Base-by-base conservation (phyloP, 306 rosid genomes). In the Begonia loranthoides region DNA sequence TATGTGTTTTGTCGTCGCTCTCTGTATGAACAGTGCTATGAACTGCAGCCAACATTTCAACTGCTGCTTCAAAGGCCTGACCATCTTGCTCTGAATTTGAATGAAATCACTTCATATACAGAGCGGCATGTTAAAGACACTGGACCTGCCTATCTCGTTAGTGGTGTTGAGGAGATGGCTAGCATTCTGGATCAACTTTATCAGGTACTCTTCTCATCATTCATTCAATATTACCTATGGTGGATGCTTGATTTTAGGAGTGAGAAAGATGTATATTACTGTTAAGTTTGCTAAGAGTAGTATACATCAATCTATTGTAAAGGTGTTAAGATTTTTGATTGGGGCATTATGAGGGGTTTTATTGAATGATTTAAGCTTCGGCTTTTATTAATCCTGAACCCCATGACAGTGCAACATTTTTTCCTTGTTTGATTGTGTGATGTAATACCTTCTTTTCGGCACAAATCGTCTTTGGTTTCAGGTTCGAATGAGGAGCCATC, bases 41-140 rank as follows among this genome's bases (percentile, higher is more conserved):
- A 90, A 64, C 83, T 90, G 63, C 99, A 86, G 72, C 99, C 95
- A 45, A 82, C 99, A 52, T 90, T 90, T 71, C 92, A 83, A 62
- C 88, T 66, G 56, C 85, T 90, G 55, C 99, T 90, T 59, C 75
- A 74, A 73, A 82, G 99, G 80, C 92, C 99, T 13, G 95, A 90
- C 52, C 73, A 1, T 50, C 94, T 82, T 59, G 87, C 71, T 48
- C 92, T 90, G 54, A 86, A 86, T 71, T 54, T 80, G 66, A 68
- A 39, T 55, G 99, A 90, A 71, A 68, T 66, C 47, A 47, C 85
- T 51, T 46, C 83, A 45, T 72, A 68, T 66, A 82, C 95, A 34
- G 84, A 86, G 49, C 86, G 88, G 4, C 50, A 33, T 51, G 80
- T 76, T 59, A 82, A 68, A 33, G 88, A 90, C 40, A 79, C 84